These are phyloP conservation scores for Lepiota venenata DNA, from an alignment of 768 basidiomycete genomes.

Conservation along the genomic window DNA sequence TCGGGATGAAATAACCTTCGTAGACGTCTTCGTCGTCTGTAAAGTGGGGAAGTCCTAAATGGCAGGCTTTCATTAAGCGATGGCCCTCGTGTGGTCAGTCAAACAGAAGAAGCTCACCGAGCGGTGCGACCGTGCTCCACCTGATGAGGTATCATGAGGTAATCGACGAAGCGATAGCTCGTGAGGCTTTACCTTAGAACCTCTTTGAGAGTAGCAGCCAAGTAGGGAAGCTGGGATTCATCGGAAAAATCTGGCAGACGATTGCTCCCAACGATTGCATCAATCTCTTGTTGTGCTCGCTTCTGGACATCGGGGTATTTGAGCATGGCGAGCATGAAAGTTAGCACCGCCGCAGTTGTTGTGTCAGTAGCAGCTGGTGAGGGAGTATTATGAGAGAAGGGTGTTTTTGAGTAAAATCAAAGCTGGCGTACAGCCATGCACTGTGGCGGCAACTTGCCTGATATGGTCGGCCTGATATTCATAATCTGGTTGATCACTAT, in stretches of 20 bases:
- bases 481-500: not conserved
- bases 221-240: slow-evolving; percentile 15
- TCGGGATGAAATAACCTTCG: slow-evolving; percentile 13
- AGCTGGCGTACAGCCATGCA: not conserved
- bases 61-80: too few species aligned
- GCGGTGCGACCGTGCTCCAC: not conserved
- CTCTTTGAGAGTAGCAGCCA: slow-evolving; percentile 20
- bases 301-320: slow-evolving; percentile 1
- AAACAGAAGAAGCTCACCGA: too few species aligned
- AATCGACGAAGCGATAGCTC: too few species aligned
- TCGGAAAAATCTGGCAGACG: slow-evolving; percentile 17
- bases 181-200: slow-evolving; percentile 12
- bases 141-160: not conserved
- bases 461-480: not conserved
- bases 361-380: slow-evolving; percentile 2
- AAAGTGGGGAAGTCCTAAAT: not conserved
- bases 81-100: too few species aligned
- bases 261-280: not conserved
- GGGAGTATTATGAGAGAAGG: too few species aligned
- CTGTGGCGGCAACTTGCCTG: not conserved
- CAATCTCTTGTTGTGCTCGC: slow-evolving; percentile 7
- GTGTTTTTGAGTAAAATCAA: too few species aligned
- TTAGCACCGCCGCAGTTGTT: slow-evolving; percentile 32
- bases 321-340: slow-evolving; percentile 29
- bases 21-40: not conserved